phyloP scores from a whole-genome alignment of 73 alveolate genomes.

The Tetrahymena elliotti region DNA sequence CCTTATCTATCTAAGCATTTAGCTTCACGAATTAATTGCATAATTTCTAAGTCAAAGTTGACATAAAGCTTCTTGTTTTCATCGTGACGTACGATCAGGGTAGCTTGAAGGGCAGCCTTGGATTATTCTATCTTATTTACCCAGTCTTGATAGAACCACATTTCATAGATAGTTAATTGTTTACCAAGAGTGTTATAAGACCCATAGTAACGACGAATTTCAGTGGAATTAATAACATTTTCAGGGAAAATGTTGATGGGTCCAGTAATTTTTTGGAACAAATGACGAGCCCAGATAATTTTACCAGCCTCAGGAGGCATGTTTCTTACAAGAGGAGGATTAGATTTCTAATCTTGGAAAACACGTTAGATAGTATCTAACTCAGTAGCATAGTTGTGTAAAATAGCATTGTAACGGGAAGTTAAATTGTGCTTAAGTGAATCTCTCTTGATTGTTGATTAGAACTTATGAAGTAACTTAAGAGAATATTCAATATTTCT shows the following conservation, averaged over 20 bases:
- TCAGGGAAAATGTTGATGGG: constrained; percentile 96
- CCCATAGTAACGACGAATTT: constrained; percentile 62
- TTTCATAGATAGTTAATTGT: constrained; percentile 73
- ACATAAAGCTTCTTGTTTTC: constrained; percentile 92
- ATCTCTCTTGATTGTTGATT: constrained; percentile 95
- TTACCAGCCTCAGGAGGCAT: constrained; percentile 99
- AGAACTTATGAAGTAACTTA: constrained; percentile 94
- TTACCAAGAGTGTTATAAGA: constrained; percentile 78
- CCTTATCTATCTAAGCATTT: constrained; percentile 99
- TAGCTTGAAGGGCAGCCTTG: constrained; percentile 95
- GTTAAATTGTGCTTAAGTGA: constrained; percentile 71
- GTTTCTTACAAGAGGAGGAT: constrained; percentile 99
- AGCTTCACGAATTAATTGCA: constrained; percentile 99
- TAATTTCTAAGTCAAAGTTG: constrained; percentile 97
- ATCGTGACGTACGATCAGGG: constrained; percentile 88
- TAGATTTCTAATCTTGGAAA: constrained; percentile 28
- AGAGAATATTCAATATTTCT: constrained; percentile 95
- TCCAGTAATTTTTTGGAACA: constrained; percentile 88
- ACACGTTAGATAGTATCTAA: constrained; percentile 49
- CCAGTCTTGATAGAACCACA: constrained; percentile 76
- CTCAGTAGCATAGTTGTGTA: constrained; percentile 89
- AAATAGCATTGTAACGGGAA: constrained; percentile 81
- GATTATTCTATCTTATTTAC: constrained; percentile 82
- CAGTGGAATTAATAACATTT: constrained; percentile 53
- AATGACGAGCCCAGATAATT: constrained; percentile 99